Evolutionary conservation across 2,329 filamentous ascomycete genomes (phyloP).

Genomic region (Botrytis tulipae): DNA sequence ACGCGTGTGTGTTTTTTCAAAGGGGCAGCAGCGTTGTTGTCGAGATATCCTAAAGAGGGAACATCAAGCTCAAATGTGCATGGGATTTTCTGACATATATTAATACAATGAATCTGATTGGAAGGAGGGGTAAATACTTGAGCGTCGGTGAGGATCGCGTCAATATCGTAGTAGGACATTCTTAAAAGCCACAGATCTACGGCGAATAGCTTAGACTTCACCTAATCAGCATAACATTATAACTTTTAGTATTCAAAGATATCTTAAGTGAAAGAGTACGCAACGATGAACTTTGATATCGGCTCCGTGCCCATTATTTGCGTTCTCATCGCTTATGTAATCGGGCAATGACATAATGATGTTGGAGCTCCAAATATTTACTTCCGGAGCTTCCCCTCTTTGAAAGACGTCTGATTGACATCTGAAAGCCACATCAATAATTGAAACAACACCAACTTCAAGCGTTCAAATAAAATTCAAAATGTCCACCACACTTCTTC

Average conservation of each 20-base stretch:
- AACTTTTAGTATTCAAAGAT: neutral
- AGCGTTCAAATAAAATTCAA: slow-evolving; percentile 28
- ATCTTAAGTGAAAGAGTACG: neutral
- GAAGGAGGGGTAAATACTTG: slow-evolving; percentile 52
- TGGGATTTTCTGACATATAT: slow-evolving; percentile 72
- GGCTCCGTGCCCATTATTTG: neutral
- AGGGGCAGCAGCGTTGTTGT: slow-evolving; percentile 69
- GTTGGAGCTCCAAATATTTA: slow-evolving; percentile 15
- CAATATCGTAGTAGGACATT: slow-evolving; percentile 82
- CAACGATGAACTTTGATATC: neutral
- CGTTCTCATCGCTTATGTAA: slow-evolving; percentile 6
- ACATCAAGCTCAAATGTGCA: slow-evolving; percentile 93
- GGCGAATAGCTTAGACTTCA: neutral
- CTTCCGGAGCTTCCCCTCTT: slow-evolving; percentile 4
- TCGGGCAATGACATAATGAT: slow-evolving; percentile 16
- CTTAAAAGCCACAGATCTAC: slow-evolving; percentile 21
- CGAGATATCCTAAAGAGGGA: slow-evolving; percentile 82
- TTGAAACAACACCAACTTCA: slow-evolving; percentile 23
- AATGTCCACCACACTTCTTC: slow-evolving; percentile 77
- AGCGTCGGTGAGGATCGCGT: slow-evolving; percentile 80
- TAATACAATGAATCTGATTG: slow-evolving; percentile 21
- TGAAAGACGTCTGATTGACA: slow-evolving; percentile 14
- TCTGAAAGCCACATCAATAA: slow-evolving; percentile 15
- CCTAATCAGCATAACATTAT: neutral
- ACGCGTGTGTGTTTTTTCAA: slow-evolving; percentile 80